Evolutionary conservation across 345 rosid species (phyloP), one percentile per base, ranked within the genome.

Genomic region (Brassica juncea): DNA sequence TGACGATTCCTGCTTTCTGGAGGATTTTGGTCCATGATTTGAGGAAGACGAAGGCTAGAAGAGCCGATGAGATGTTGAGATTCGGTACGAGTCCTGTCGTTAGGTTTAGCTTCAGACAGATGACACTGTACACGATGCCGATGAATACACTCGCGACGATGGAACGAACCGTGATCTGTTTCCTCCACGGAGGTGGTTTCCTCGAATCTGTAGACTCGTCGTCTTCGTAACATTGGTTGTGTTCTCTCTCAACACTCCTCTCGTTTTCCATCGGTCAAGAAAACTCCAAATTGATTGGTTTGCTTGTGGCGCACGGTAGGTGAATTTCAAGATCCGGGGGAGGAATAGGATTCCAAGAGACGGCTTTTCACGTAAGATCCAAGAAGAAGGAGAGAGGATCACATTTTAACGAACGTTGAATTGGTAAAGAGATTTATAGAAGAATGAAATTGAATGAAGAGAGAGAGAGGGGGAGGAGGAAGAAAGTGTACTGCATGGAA

Each of bases 11-110:
- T 12, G 91, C 92, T 82, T 82, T 91, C 2, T 90, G 88, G 6
- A 93, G 87, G 68, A 95, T 77, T 76, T 89, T 87, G 23, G 98
- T 90, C 98, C 99, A 93, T 0, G 94, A 82, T 79, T 81, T 88
- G 44, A 95, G 73, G 66, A 91, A 83, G 25, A 95, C 92, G 63
- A 86, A 93, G 19, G 92, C 97, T 0, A 95, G 83, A 0, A 95
- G 93, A 60, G 99, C 99, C 28, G 97, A 97, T 39, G 99, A 95
- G 84, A 95, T 97, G 60, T 95, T 95, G 69, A 95, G 92, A 79
- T 93, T 95, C 6, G 99, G 99, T 32, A 95, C 97, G 32, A 95
- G 81, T 12, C 98, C 99, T 5, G 99, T 93, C 14, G 97, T 95
- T 8, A 95, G 90, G 71, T 91, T 95, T 61, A 95, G 88, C 83